These are phyloP conservation scores for Candida golubevii DNA, from an alignment of 805 yeast species.

Conservation along the genomic window DNA sequence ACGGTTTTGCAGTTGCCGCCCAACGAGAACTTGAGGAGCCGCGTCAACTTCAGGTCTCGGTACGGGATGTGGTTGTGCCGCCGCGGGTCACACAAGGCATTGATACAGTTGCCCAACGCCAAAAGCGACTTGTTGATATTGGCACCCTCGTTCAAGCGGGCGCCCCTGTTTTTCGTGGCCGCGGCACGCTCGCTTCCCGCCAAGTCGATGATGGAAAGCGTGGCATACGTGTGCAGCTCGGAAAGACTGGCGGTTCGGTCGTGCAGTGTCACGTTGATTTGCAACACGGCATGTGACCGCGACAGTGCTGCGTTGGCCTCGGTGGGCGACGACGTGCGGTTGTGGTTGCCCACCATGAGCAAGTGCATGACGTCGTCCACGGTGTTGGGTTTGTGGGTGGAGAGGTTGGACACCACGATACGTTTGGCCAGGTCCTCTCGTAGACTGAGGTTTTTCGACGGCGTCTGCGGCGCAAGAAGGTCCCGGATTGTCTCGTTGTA, in stretches of 20 bases:
- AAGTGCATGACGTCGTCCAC: conserved; percentile 78
- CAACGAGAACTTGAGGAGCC: conserved; percentile 80
- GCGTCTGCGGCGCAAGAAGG: conserved; percentile 55
- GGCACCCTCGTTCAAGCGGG: conserved; percentile 83
- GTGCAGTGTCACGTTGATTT: conserved; percentile 63
- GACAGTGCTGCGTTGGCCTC: conserved; percentile 90
- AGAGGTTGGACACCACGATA: conserved; percentile 69
- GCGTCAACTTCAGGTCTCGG: conserved; percentile 83
- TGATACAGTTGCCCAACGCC: conserved; percentile 91
- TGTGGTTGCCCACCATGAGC: conserved; percentile 64
- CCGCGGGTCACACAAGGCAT: conserved; percentile 77
- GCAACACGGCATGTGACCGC: conserved; percentile 90
- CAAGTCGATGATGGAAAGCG: conserved; percentile 81
- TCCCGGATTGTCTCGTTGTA: conserved; percentile 89
- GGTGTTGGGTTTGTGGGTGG: conserved; percentile 54
- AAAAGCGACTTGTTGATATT: conserved; percentile 83
- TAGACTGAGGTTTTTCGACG: conserved; percentile 46
- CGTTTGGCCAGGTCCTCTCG: conserved; percentile 67
- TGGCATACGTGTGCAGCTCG: conserved; percentile 71
- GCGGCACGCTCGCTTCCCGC: conserved; percentile 97
- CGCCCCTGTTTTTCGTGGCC: conserved; percentile 81
- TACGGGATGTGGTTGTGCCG: conserved; percentile 77
- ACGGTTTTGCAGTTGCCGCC: conserved; percentile 95
- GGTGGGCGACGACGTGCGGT: conserved; percentile 82
- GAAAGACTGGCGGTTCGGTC: conserved; percentile 57